Base-by-base conservation (phyloP, 1,284 basidiomycete species). In the Cronartium quercuum region DNA sequence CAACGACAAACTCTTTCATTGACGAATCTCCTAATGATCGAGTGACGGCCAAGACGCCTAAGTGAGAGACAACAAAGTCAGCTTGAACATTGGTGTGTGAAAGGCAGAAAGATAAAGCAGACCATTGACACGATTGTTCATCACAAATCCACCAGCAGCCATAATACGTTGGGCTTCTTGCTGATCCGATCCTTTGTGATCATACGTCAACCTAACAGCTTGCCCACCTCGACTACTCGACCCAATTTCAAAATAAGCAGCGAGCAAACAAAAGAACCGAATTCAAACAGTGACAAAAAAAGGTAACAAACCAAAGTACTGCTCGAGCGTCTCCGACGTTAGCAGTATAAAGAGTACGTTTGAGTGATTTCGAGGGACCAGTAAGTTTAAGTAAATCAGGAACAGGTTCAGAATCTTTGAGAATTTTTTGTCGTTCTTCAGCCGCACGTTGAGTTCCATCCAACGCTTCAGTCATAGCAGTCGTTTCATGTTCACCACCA, bases 1-100 rank as follows among this genome's bases (percentile, higher is more conserved):
- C 96, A 58, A 98, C 95, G 7, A 99, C 95, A 81, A 96, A 99
- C 80, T 98, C 95, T 83, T 99, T 99, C 95, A 99, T 98, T 6
- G 93, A 91, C 0, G 92, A 91, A 81, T 99, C 96, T 62, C 96
- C 96, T 58, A 99, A 84, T 78, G 93, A 95, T 66, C 96, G 86
- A 18, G 96, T 99, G 21, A 99, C 96, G 9, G 94, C 94, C 71
- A 99, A 85, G 10, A 98, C 94, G 51, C 92, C 84, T 83, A 75
- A 7, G 15, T 37, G 51, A 41, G 47, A 29, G 61, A 55, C 21
- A 12, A 37, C 35, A 24, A 68, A 7, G 57, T 37, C 34, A 76
- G 15, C 29, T 1, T 3, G 21, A 12, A 71, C 21, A 10, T 68
- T 66, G 15, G 12, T 18, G 29, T 12, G 24, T 35, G 1, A 63